Conservation (phyloP, 1,284 basidiomycete genomes). For the Mycosarcoma mackinlayi region DNA sequence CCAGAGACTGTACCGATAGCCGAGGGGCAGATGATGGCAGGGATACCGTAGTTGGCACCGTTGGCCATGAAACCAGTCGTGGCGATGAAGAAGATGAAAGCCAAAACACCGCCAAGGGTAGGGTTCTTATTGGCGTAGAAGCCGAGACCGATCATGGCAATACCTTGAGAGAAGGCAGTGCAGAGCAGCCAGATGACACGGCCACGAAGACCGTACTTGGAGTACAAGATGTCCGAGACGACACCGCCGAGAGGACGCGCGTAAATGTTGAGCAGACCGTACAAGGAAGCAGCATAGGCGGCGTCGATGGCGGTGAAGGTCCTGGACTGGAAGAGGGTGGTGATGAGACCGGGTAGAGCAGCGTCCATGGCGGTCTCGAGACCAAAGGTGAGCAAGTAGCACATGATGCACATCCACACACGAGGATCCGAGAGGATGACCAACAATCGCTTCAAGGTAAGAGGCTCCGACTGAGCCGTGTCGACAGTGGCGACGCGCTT, state of each 20-base stretch:
- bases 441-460: slow-evolving; percentile 70
- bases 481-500: slow-evolving; percentile 66
- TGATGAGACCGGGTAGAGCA: slow-evolving; percentile 73
- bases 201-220: slow-evolving; percentile 71
- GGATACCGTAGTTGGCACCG: slow-evolving; percentile 58
- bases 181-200: slow-evolving; percentile 73
- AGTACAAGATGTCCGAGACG: slow-evolving; percentile 73
- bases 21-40: slow-evolving; percentile 52
- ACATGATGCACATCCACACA: slow-evolving; percentile 75
- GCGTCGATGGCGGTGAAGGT: slow-evolving; percentile 73
- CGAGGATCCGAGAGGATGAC: slow-evolving; percentile 71
- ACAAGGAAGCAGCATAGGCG: slow-evolving; percentile 70
- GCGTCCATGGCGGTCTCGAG: slow-evolving; percentile 75
- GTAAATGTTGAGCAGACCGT: slow-evolving; percentile 73
- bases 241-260: slow-evolving; percentile 74
- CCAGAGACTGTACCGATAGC: slow-evolving; percentile 60
- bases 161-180: slow-evolving; percentile 72
- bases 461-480: slow-evolving; percentile 72
- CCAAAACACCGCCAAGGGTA: slow-evolving; percentile 52
- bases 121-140: slow-evolving; percentile 70
- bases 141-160: slow-evolving; percentile 71
- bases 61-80: slow-evolving; percentile 61
- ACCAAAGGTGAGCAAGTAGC: slow-evolving; percentile 72
- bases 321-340: slow-evolving; percentile 68
- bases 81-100: slow-evolving; percentile 59